Conservation (phyloP, 2,329 filamentous ascomycete genomes). For the Aureobasidium mangrovei region DNA sequence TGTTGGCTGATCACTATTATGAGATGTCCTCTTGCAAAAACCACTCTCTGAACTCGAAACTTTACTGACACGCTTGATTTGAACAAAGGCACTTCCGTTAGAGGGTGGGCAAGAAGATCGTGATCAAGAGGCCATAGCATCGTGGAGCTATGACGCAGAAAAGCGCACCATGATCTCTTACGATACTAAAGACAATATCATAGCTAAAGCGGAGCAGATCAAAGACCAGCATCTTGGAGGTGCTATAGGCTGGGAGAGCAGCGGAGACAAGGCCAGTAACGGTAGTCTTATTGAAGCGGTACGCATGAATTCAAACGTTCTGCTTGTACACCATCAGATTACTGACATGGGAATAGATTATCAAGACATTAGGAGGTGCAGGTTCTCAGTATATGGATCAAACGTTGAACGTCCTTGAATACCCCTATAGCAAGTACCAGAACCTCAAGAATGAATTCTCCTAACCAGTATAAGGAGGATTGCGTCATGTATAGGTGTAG, state of each 20-base stretch:
- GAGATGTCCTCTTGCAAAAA: too few species aligned
- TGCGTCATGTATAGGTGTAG: too few species aligned
- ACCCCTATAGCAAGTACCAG: too few species aligned
- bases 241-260: conserved; percentile 94
- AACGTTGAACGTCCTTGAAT: too few species aligned
- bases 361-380: too few species aligned
- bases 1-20: neutral
- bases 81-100: conserved; percentile 54
- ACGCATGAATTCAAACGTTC: too few species aligned
- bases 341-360: too few species aligned
- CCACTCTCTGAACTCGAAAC: too few species aligned
- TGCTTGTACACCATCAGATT: too few species aligned
- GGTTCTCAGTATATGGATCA: too few species aligned
- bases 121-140: conserved; percentile 58
- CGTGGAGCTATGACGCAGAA: conserved; percentile 63
- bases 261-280: conserved; percentile 57
- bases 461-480: too few species aligned
- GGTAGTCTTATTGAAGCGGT: conserved; percentile 52
- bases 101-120: conserved; percentile 43
- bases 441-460: too few species aligned
- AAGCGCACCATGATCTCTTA: conserved; percentile 67
- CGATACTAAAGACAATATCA: conserved; percentile 57
- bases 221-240: conserved; percentile 61
- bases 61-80: neutral
- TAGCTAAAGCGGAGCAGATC: conserved; percentile 64